Conservation (phyloP, 2,329 filamentous ascomycete species). For the Colletotrichum sp. region DNA sequence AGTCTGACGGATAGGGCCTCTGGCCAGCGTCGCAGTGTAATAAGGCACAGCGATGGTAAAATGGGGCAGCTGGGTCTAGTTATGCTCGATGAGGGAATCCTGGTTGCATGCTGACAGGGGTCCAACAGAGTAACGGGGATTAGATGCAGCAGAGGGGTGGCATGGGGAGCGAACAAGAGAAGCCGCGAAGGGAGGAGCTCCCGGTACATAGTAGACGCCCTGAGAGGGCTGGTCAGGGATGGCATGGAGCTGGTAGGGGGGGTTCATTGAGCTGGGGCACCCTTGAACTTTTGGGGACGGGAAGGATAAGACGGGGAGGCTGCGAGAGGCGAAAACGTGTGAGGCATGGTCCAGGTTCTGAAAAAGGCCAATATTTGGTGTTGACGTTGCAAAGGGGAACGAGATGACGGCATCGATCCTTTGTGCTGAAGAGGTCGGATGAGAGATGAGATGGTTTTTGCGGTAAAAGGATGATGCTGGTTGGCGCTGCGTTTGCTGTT, state of each 20-base stretch:
- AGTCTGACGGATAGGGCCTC: slow-evolving; percentile 20
- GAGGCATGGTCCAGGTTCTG: slow-evolving; percentile 19
- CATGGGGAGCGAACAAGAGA: slow-evolving; percentile 3
- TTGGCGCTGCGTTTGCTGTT: neutral
- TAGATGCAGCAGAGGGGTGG: slow-evolving; percentile 9
- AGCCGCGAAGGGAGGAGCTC: slow-evolving; percentile 10
- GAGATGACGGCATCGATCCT: slow-evolving; percentile 6
- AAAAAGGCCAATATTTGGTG: neutral
- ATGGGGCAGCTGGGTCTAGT: slow-evolving; percentile 12
- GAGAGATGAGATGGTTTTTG: neutral
- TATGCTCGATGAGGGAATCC: slow-evolving; percentile 22
- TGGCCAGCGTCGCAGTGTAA: slow-evolving; percentile 12
- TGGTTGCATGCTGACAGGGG: slow-evolving; percentile 17
- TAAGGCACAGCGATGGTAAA: slow-evolving; percentile 20
- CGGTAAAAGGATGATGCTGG: neutral
- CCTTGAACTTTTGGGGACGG: slow-evolving; percentile 16
- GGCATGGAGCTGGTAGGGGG: neutral
- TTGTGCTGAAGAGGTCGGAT: neutral
- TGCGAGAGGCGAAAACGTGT: slow-evolving; percentile 21
- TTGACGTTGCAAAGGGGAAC: neutral
- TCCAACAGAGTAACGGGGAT: neutral
- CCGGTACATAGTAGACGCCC: slow-evolving; percentile 1
- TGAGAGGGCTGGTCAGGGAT: slow-evolving; percentile 15
- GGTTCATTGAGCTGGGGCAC: neutral
- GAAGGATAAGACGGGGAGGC: slow-evolving; percentile 23